phyloP scores from a whole-genome alignment of 2,329 filamentous ascomycete species.

The Penicillium occitanis region DNA sequence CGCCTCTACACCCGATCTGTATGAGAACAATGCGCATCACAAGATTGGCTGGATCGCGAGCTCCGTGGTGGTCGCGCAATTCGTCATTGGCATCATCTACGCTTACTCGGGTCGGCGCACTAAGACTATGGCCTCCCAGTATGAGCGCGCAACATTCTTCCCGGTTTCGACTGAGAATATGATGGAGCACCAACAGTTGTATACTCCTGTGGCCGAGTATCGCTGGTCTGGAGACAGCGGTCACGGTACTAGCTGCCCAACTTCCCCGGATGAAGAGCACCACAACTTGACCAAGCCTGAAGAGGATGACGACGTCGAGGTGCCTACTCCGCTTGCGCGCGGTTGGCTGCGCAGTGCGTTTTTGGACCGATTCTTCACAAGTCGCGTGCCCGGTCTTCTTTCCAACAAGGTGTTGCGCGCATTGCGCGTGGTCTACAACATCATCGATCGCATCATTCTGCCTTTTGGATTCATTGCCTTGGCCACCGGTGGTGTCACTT shows the following conservation, averaged over 20 bases:
- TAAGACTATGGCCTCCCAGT: slow-evolving; percentile 32
- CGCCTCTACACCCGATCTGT: slow-evolving; percentile 77
- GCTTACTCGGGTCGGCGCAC: slow-evolving; percentile 55
- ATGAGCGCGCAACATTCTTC: slow-evolving; percentile 61
- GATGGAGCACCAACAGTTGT: slow-evolving; percentile 52
- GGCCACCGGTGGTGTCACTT: slow-evolving; percentile 70
- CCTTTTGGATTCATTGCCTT: slow-evolving; percentile 74
- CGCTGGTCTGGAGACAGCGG: slow-evolving; percentile 70
- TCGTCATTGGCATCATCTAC: slow-evolving; percentile 65
- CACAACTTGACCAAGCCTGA: slow-evolving; percentile 42
- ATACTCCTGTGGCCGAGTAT: slow-evolving; percentile 44
- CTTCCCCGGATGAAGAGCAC: slow-evolving; percentile 57
- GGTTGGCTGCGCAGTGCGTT: slow-evolving; percentile 49
- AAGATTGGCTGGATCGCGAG: slow-evolving; percentile 84
- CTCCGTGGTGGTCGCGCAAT: slow-evolving; percentile 68
- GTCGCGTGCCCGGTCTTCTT: slow-evolving; percentile 56
- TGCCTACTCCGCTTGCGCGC: slow-evolving; percentile 24
- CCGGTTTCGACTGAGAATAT: slow-evolving; percentile 60
- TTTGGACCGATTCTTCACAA: slow-evolving; percentile 54
- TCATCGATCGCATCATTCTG: slow-evolving; percentile 74
- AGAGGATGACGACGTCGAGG: slow-evolving; percentile 46
- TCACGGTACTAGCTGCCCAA: slow-evolving; percentile 70
- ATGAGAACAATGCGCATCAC: slow-evolving; percentile 83
- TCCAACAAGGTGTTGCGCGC: slow-evolving; percentile 59
- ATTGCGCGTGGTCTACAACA: slow-evolving; percentile 61